phyloP scores from a whole-genome alignment of 257 asterid species.

The Perilla frutescens region DNA sequence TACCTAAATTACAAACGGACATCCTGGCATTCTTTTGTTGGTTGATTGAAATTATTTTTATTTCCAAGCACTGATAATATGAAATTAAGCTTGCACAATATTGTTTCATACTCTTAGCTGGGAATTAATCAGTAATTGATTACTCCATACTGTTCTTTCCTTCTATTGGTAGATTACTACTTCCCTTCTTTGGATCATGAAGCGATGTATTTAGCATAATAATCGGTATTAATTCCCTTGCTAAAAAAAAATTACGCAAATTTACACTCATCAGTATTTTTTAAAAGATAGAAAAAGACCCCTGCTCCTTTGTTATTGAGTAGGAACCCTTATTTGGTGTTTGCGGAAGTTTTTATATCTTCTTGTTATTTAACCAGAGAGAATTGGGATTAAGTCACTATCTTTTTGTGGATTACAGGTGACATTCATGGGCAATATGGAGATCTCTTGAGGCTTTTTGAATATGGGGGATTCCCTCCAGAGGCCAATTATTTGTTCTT shows the following conservation, averaged over 20 bases:
- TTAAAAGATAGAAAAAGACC: background rate
- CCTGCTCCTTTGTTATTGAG: background rate
- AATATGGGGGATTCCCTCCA: conserved; percentile 67
- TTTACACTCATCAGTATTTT: background rate
- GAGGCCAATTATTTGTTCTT: conserved; percentile 69
- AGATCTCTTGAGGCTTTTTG: conserved; percentile 67
- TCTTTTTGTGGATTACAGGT: conserved; percentile 42
- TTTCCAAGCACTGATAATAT: background rate
- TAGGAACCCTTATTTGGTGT: conserved; percentile 2
- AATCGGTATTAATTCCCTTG: background rate
- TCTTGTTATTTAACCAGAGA: background rate
- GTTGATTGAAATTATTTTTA: conserved; percentile 11
- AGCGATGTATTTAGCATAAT: background rate
- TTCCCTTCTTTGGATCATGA: background rate
- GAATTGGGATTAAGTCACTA: background rate
- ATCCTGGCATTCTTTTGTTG: background rate
- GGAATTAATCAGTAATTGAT: background rate
- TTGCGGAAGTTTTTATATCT: background rate
- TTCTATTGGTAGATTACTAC: background rate
- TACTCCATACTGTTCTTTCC: background rate
- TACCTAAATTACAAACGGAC: background rate
- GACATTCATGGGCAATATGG: conserved; percentile 69
- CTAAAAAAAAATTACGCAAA: background rate
- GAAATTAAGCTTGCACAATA: background rate
- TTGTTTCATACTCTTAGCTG: background rate